These are phyloP conservation scores for Psidium guajava DNA, from an alignment of 345 rosid species.

Conservation along the genomic window DNA sequence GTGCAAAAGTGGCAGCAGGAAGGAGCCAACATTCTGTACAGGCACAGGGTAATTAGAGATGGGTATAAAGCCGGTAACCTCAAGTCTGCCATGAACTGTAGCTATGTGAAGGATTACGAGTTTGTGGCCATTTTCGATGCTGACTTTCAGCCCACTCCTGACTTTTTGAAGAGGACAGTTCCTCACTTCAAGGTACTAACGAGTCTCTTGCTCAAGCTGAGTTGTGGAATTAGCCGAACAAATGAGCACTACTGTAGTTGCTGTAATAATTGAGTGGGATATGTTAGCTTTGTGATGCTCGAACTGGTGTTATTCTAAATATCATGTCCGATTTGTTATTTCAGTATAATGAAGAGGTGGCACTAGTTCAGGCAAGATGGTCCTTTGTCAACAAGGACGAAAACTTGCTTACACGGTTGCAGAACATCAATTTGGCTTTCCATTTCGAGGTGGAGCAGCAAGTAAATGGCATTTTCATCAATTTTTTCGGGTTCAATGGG, in stretches of 20 bases:
- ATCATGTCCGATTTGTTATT: neutral
- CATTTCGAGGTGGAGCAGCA: conserved; percentile 79
- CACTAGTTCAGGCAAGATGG: conserved; percentile 53
- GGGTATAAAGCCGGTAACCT: conserved; percentile 98
- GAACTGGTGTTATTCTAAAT: neutral
- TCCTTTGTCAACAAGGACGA: conserved; percentile 62
- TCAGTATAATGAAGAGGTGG: conserved; percentile 36
- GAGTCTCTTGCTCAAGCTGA: neutral
- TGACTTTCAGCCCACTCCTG: conserved; percentile 84
- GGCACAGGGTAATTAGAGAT: conserved; percentile 75
- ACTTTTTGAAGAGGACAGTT: conserved; percentile 71
- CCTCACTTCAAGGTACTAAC: conserved; percentile 66
- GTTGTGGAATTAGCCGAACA: neutral
- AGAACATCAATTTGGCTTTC: conserved; percentile 51
- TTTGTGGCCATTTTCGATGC: conserved; percentile 94
- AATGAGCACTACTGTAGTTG: neutral
- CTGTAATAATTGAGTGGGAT: neutral
- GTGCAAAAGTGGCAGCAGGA: conserved; percentile 82
- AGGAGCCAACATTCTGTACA: conserved; percentile 70
- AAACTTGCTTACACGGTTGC: conserved; percentile 47
- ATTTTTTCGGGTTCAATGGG: conserved; percentile 73
- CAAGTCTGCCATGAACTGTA: conserved; percentile 91
- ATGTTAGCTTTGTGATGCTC: neutral
- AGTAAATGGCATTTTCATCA: conserved; percentile 48
- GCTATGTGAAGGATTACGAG: conserved; percentile 82